phyloP scores from a whole-genome alignment of 2,329 filamentous ascomycete species.

The Fusarium nodosum region DNA sequence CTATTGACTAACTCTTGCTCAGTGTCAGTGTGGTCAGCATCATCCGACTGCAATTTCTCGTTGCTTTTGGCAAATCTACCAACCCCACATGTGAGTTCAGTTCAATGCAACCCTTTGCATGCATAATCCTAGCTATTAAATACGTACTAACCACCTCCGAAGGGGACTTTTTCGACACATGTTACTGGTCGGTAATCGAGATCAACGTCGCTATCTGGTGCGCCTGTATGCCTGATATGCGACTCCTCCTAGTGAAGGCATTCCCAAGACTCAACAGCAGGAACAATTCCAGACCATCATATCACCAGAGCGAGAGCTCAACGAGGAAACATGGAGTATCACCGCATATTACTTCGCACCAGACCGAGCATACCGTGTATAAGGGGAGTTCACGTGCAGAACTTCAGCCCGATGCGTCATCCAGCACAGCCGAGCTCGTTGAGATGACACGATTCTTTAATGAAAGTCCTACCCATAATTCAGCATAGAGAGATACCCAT shows the following conservation, averaged over 20 bases:
- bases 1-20: background rate
- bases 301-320: background rate
- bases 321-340: background rate
- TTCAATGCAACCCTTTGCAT: background rate
- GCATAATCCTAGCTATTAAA: fast-evolving
- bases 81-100: conserved; percentile 21
- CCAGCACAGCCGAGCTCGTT: conserved; percentile 14
- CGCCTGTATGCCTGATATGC: conserved; percentile 14
- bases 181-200: conserved; percentile 26
- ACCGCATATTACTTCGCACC: background rate
- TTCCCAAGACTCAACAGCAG: background rate
- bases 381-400: background rate
- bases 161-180: conserved; percentile 22
- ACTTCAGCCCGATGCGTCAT: background rate
- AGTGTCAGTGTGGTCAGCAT: conserved; percentile 25
- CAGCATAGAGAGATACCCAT: conserved; percentile 2
- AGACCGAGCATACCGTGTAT: background rate
- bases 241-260: conserved; percentile 2
- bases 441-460: conserved; percentile 7
- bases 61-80: conserved; percentile 16
- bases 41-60: conserved; percentile 5
- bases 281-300: background rate
- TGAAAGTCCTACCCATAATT: background rate
- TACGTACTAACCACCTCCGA: background rate
- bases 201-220: conserved; percentile 17